Conservation (phyloP, 148 eudicot genomes). For the Beta vulgaris region DNA sequence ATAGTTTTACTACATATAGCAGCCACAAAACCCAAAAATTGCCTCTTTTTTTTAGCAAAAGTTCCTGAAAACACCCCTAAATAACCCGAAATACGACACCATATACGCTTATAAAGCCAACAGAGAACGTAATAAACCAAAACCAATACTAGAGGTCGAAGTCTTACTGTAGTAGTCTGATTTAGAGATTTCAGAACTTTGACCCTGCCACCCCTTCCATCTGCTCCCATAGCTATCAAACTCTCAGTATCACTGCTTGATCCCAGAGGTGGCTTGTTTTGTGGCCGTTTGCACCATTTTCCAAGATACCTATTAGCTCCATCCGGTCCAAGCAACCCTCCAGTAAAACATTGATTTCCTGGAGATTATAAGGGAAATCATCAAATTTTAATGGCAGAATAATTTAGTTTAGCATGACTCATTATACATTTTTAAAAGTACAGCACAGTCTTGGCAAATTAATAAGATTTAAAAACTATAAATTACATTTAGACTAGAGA, state of each 20-base stretch:
- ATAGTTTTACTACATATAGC: no score
- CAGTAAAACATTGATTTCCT: slow-evolving; percentile 77
- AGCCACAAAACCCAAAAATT: no score
- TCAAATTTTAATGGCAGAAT: background rate
- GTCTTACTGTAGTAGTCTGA: slow-evolving; percentile 49
- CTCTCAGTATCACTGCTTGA: slow-evolving; percentile 33
- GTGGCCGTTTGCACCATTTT: slow-evolving; percentile 87
- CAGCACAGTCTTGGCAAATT: background rate
- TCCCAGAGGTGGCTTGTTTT: slow-evolving; percentile 33
- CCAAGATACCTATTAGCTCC: slow-evolving; percentile 79
- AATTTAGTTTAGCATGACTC: background rate
- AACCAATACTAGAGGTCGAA: slow-evolving; percentile 3
- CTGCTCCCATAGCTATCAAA: slow-evolving; percentile 80
- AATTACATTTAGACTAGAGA: background rate
- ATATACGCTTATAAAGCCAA: no score
- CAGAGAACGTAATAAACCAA: no score
- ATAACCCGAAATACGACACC: no score
- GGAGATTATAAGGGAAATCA: slow-evolving; percentile 21
- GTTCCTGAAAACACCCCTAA: no score
- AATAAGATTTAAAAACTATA: background rate
- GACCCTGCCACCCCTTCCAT: slow-evolving; percentile 86
- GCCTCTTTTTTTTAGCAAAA: no score
- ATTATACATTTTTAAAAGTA: no score
- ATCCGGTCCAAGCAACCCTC: slow-evolving; percentile 83
- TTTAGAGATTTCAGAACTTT: slow-evolving; percentile 63